Percentiles rank a stretch among this genome's conserved stretches.
phyloP scores from a whole-genome alignment of 208 protist species.

The Acanthamoeba triangularis region DNA sequence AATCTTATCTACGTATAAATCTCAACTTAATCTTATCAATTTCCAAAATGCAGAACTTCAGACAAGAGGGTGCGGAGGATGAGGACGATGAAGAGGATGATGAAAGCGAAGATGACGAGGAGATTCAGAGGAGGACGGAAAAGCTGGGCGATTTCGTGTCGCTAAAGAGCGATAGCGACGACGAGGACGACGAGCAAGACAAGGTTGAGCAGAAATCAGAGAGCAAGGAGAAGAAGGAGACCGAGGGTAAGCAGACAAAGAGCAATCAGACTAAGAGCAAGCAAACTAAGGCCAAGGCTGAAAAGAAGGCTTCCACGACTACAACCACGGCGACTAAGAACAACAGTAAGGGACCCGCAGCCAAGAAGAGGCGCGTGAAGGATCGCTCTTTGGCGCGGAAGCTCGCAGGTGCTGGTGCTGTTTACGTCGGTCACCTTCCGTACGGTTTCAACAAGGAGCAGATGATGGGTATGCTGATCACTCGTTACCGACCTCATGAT shows the following conservation, averaged over 20 bases:
- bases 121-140: neutral
- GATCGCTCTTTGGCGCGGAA: neutral
- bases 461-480: constrained; percentile 29
- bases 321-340: neutral
- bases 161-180: neutral
- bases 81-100: constrained; percentile 4
- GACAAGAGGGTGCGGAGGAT: neutral
- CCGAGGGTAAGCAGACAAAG: neutral
- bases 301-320: neutral
- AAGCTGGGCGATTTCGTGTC: neutral
- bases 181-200: constrained; percentile 9
- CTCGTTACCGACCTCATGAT: too few relatives aligned
- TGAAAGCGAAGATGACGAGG: neutral
- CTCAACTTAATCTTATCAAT: neutral
- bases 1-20: neutral
- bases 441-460: constrained; percentile 86
- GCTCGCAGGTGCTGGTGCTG: neutral
- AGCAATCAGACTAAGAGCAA: constrained; percentile 4
- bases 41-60: constrained; percentile 26
- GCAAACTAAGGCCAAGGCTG: neutral
- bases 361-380: neutral
- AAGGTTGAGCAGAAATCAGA: neutral
- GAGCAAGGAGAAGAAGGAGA: neutral
- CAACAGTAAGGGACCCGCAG: neutral
- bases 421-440: constrained; percentile 86